Base-by-base conservation (phyloP, 2,329 filamentous ascomycete genomes). In the Stylonectria norvegica region DNA sequence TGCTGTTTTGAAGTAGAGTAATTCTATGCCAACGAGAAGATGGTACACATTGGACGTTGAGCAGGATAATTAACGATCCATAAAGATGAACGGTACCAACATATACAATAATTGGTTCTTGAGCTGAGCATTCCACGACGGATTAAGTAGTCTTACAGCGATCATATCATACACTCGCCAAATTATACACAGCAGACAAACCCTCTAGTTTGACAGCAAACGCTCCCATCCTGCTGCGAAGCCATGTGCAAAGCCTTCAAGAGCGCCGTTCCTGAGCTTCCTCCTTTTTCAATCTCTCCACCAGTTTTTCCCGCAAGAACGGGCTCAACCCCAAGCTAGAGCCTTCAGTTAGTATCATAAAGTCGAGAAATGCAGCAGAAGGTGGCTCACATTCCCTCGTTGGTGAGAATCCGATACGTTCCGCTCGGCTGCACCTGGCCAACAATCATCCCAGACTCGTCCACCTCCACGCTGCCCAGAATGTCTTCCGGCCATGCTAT, bases 401-500 rank as follows among this genome's bases (percentile, higher is more conserved):
- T 79, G 1, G 81, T 85, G 36, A 85, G 55, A 20, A 83, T 66
- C 25, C 81, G 73, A 57, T 83, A 84, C 4, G 78, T 83, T 11
- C 79, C 78, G 46, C 79, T 82, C 2, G 72, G 66, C 60, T 80
- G 72, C 48, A 77, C 76, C 47, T 71, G 73, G 16, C 78, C 78
- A 18, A 81, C 66, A 36, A 84, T 75, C 19, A 72, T 58, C 0
- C 82, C 82, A 5, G 63, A 49, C 2, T 68, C 70, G 55, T 83
- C 71, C 5, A 85, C 81, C 56, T 84, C 76, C 28, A 85, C 70
- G 48, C 81, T 85, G 25, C 81, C 82, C 38, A 86, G 66, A 25
- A 86, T 86, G 54, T 86, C 81, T 53, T 85, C 81, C 1, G 81
- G 81, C 70, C 77, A 84, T 2, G 81, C 79, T 56, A 85, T 85